These are phyloP conservation scores for Scedosporium aurantiacum DNA, from an alignment of 2,329 filamentous ascomycete genomes.

Conservation along the genomic window DNA sequence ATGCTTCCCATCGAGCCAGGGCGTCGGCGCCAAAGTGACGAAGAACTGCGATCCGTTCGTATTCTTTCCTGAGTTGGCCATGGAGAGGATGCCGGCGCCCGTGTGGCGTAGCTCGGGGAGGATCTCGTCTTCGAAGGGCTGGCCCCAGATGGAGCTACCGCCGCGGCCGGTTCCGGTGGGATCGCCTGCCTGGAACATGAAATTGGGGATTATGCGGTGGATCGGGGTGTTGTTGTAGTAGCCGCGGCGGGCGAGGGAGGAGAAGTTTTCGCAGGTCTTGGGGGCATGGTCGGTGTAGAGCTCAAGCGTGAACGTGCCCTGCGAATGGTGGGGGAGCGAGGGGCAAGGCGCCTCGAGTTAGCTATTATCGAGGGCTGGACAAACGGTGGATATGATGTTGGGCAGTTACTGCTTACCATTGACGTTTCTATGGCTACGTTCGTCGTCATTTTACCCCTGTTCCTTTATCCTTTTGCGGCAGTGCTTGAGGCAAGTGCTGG, in stretches of 20 bases:
- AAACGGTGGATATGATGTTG: not conserved
- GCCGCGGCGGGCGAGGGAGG: constrained; percentile 63
- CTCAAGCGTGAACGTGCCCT: constrained; percentile 80
- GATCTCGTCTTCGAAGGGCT: constrained; percentile 92
- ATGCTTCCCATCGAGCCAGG: constrained; percentile 95
- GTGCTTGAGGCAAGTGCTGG: too few species aligned
- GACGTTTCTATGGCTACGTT: constrained; percentile 74
- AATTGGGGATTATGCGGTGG: constrained; percentile 89
- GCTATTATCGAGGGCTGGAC: not conserved
- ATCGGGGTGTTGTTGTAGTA: constrained; percentile 85
- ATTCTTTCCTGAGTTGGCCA: constrained; percentile 90
- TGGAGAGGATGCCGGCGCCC: constrained; percentile 83
- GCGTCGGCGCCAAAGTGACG: constrained; percentile 84
- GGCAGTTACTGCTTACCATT: constrained; percentile 49
- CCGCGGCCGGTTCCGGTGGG: constrained; percentile 89
- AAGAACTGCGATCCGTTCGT: constrained; percentile 97
- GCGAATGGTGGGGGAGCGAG: constrained; percentile 4
- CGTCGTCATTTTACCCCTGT: constrained; percentile 50
- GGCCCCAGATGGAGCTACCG: constrained; percentile 80
- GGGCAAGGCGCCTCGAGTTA: not conserved
- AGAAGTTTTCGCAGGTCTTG: constrained; percentile 81
- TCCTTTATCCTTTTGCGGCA: too few species aligned
- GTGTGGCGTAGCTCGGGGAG: constrained; percentile 70
- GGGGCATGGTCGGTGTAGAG: constrained; percentile 86
- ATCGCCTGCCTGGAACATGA: constrained; percentile 95